phyloP scores from a whole-genome alignment of 2,329 filamentous ascomycete genomes.

The Sporothrix dimorphospora region DNA sequence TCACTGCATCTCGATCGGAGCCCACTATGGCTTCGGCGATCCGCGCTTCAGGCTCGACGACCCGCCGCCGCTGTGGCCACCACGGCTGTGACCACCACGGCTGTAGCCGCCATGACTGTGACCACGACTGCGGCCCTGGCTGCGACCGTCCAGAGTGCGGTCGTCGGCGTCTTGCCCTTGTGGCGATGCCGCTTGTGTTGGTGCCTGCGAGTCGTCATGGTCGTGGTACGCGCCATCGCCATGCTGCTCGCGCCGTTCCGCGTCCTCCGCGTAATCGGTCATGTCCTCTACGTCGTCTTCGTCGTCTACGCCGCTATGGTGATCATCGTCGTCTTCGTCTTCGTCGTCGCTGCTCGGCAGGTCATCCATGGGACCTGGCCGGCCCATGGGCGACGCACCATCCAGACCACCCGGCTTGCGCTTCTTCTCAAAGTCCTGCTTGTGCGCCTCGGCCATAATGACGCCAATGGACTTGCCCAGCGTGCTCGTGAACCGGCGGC shows the following conservation, averaged over 20 bases:
- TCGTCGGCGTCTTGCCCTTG: not conserved
- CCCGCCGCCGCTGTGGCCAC: not conserved
- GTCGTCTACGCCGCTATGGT: slow-evolving; percentile 7
- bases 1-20: not conserved
- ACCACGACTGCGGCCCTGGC: not conserved
- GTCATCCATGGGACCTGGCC: slow-evolving; percentile 20
- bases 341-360: slow-evolving; percentile 32
- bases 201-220: not conserved
- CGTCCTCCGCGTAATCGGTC: slow-evolving; percentile 17
- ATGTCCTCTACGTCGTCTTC: slow-evolving; percentile 30
- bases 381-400: slow-evolving; percentile 17
- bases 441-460: slow-evolving; percentile 82
- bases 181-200: not conserved
- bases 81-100: not conserved
- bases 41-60: slow-evolving; percentile 5
- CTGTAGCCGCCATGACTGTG: not conserved
- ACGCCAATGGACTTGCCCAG: slow-evolving; percentile 48
- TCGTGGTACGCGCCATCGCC: too few relatives aligned
- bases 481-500: slow-evolving; percentile 41
- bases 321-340: slow-evolving; percentile 23
- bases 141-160: not conserved
- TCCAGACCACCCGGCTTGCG: slow-evolving; percentile 45
- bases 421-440: slow-evolving; percentile 88
- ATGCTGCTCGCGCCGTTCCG: too few relatives aligned
- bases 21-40: slow-evolving; percentile 11